phyloP scores from a whole-genome alignment of 768 basidiomycete genomes.

The Suillus lakei region DNA sequence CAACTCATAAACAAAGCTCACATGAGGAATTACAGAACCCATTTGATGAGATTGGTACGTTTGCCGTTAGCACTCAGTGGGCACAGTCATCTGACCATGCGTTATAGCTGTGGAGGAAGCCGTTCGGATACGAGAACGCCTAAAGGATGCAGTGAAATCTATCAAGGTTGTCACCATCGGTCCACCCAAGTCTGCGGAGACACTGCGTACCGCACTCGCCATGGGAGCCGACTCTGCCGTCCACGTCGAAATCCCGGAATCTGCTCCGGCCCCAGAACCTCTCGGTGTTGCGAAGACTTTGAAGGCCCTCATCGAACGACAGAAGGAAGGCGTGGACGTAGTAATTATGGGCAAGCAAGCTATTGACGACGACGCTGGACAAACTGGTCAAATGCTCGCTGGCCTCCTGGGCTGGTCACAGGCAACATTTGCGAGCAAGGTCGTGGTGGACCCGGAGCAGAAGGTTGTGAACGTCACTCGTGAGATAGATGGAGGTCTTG shows the following conservation, averaged over 20 bases:
- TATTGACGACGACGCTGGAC: slow-evolving; percentile 95
- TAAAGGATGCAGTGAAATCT: slow-evolving; percentile 75
- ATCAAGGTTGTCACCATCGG: slow-evolving; percentile 97
- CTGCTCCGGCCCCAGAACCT: slow-evolving; percentile 80
- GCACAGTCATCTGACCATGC: background rate
- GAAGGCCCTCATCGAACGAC: slow-evolving; percentile 69
- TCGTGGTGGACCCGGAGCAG: slow-evolving; percentile 68
- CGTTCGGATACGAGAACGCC: slow-evolving; percentile 86
- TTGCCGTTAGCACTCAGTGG: background rate
- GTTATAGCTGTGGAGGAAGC: slow-evolving; percentile 92
- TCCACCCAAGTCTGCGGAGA: slow-evolving; percentile 86
- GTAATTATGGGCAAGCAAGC: slow-evolving; percentile 98
- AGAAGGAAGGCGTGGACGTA: slow-evolving; percentile 70
- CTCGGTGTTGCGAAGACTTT: slow-evolving; percentile 90
- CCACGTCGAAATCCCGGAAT: slow-evolving; percentile 86
- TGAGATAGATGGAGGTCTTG: slow-evolving; percentile 94
- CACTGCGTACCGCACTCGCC: slow-evolving; percentile 93
- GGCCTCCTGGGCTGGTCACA: slow-evolving; percentile 92
- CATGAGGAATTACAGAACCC: slow-evolving; percentile 71
- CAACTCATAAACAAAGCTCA: background rate
- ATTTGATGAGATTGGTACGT: slow-evolving; percentile 95
- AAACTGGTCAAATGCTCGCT: slow-evolving; percentile 97
- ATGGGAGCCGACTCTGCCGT: slow-evolving; percentile 96
- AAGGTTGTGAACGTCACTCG: slow-evolving; percentile 74
- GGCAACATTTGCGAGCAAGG: slow-evolving; percentile 92